Base-by-base conservation (phyloP, 2,329 filamentous ascomycete species). In the Sporothrix curviconia region DNA sequence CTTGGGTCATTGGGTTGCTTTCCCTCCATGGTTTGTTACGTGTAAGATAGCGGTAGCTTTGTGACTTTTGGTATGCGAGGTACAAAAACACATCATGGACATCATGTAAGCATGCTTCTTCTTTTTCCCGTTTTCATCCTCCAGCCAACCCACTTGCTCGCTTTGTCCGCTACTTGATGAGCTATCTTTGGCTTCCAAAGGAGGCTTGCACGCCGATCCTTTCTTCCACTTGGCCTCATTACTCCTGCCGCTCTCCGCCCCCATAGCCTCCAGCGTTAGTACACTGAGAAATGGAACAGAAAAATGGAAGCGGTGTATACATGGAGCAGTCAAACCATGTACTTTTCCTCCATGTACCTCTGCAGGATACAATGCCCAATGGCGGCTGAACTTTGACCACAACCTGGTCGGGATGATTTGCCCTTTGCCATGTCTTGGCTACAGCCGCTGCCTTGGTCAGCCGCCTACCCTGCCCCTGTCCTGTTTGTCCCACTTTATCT, bases 381-480 rank as follows among this genome's bases (percentile, higher is more conserved):
- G 58, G 63, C 64, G 62, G 65, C 65, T 66, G 65, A 65, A 63
- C 52, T 64, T 49, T 59, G 59, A 61, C 60, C 60, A 63, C 61
- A 61, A 64, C 59, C 61, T 62, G 62, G 64, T 62, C 64, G 37
- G 51, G 25, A 25, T 25, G 25, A 44, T 43, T 40, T 34, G 39
- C 17, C 28, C 51, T 44, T 36, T 36, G 30, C 52, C 52, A 46
- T 55, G 52, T 36, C 40, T 46, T 55, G 52, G 52, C 36, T 25
- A 65, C 61, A 63, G 61, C 58, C 59, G 58, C 58, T 64, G 61
- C 60, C 44, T 36, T 28, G 9, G 24, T 32, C 53, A 24, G 34
- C 22, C 25, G 30, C 55, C 17, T 15, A 46, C 43, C 46, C 55
- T 53, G 28, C 55, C 28, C 56, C 56, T 43, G 55, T 47, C 57